These are phyloP conservation scores for Geosmithia putterillii DNA, from an alignment of 2,329 filamentous ascomycete genomes.

Conservation along the genomic window DNA sequence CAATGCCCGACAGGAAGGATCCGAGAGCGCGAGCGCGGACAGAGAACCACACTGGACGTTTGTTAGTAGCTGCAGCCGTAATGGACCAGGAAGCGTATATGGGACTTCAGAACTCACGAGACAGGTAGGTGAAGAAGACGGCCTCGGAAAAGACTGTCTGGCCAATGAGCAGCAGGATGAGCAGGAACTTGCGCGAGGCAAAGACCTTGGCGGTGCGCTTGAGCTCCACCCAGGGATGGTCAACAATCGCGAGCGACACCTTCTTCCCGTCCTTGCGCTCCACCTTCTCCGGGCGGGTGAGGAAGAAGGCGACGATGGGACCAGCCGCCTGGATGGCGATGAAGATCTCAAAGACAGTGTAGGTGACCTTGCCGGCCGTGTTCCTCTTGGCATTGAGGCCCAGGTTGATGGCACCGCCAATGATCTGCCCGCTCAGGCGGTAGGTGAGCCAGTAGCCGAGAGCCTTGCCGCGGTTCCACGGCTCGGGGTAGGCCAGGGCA, in stretches of 20 bases:
- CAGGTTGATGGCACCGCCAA: constrained; percentile 33
- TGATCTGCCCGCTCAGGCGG: constrained; percentile 25
- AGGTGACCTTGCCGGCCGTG: constrained; percentile 8
- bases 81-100: background rate
- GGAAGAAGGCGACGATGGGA: constrained; percentile 27
- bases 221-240: constrained; percentile 26
- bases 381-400: constrained; percentile 27
- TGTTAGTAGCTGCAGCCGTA: background rate
- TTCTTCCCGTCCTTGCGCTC: constrained; percentile 23
- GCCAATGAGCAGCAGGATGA: constrained; percentile 51
- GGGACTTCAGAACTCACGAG: constrained; percentile 9
- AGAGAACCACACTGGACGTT: constrained; percentile 7
- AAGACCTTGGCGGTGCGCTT: background rate
- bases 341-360: constrained; percentile 18
- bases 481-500: constrained; percentile 7
- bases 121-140: constrained; percentile 58
- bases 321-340: constrained; percentile 32
- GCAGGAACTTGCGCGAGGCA: background rate
- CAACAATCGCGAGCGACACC: constrained; percentile 37
- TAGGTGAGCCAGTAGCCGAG: constrained; percentile 30
- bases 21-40: constrained; percentile 7
- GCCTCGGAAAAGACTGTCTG: constrained; percentile 61
- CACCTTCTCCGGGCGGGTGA: constrained; percentile 32
- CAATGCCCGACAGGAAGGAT: constrained; percentile 11
- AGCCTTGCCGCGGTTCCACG: constrained; percentile 8